Evolutionary conservation across 257 asterid species (phyloP).

Genomic region (Pogostemon cablin): DNA sequence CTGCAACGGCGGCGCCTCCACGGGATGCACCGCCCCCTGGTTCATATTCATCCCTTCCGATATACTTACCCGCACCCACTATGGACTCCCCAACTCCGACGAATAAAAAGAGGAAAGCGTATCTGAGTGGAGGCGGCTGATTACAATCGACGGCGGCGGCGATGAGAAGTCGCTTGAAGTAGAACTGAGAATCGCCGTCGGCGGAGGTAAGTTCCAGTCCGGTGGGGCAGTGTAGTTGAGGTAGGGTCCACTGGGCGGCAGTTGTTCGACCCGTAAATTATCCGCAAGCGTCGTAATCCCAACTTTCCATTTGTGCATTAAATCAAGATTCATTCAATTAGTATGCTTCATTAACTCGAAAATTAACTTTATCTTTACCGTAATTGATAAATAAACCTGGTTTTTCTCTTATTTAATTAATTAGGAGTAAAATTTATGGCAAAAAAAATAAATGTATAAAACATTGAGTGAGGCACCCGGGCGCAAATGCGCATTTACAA

Average conservation of each 20-base stretch:
- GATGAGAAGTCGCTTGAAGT: slow-evolving; percentile 31
- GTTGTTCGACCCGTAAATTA: slow-evolving; percentile 29
- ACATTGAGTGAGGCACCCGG: no score
- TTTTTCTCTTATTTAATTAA: no score
- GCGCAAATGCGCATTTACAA: no score
- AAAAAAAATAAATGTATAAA: no score
- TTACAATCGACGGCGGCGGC: slow-evolving; percentile 36
- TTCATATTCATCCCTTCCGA: slow-evolving; percentile 63
- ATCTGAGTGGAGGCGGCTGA: background rate
- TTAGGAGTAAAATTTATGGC: no score
- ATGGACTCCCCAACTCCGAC: slow-evolving; percentile 30
- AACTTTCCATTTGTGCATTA: slow-evolving; percentile 1
- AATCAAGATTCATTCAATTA: background rate
- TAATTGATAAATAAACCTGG: no score
- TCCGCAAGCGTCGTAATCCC: slow-evolving; percentile 15
- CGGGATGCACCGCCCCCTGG: slow-evolving; percentile 94
- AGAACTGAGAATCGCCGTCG: slow-evolving; percentile 25
- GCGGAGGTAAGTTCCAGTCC: slow-evolving; percentile 19
- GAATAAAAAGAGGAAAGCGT: slow-evolving; percentile 9
- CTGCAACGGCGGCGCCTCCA: slow-evolving; percentile 90
- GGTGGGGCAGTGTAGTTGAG: slow-evolving; percentile 29
- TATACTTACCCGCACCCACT: slow-evolving; percentile 6
- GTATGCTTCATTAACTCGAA: background rate
- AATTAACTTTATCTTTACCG: no score
- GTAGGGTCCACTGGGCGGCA: slow-evolving; percentile 32